Evolutionary conservation across 768 basidiomycete genomes (phyloP).

Genomic region (Pulveroboletus sp.): DNA sequence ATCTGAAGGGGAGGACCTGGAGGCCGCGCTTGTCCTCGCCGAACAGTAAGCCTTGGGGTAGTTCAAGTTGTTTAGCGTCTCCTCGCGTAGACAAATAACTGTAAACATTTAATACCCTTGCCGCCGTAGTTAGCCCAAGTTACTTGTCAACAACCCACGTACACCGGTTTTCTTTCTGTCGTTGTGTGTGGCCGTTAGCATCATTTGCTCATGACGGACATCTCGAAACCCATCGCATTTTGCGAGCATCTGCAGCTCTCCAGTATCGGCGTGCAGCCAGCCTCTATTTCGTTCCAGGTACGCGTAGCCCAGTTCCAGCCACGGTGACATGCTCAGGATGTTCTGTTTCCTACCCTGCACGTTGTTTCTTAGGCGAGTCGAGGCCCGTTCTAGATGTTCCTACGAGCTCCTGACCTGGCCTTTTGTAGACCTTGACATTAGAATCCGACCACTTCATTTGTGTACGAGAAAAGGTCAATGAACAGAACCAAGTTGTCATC

Average conservation of each 20-base stretch:
- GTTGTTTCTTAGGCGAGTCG: conserved; percentile 20
- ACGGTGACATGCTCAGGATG: conserved; percentile 15
- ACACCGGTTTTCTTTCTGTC: conserved; percentile 12
- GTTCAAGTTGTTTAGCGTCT: too few species aligned
- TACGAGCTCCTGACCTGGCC: neutral
- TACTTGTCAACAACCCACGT: conserved; percentile 23
- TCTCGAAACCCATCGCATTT: conserved; percentile 75
- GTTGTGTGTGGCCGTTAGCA: conserved; percentile 17
- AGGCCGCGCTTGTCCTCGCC: conserved; percentile 66
- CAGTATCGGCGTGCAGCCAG: conserved; percentile 91
- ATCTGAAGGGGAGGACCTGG: conserved; percentile 55
- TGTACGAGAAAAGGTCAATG: conserved; percentile 91
- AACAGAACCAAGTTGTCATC: conserved; percentile 97
- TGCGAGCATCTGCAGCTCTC: conserved; percentile 93
- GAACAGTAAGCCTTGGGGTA: too few species aligned
- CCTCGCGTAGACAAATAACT: conserved; percentile 32
- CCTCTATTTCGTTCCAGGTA: conserved; percentile 96
- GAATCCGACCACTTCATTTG: conserved; percentile 99
- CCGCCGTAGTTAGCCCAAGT: conserved; percentile 5
- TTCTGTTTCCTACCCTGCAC: neutral
- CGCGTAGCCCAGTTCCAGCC: conserved; percentile 34
- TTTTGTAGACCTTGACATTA: conserved; percentile 78
- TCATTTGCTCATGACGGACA: conserved; percentile 26
- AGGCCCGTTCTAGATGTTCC: neutral
- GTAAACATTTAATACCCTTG: conserved; percentile 28